These are phyloP conservation scores for Colletotrichum siamense DNA, from an alignment of 2,329 filamentous ascomycete genomes.

Conservation along the genomic window DNA sequence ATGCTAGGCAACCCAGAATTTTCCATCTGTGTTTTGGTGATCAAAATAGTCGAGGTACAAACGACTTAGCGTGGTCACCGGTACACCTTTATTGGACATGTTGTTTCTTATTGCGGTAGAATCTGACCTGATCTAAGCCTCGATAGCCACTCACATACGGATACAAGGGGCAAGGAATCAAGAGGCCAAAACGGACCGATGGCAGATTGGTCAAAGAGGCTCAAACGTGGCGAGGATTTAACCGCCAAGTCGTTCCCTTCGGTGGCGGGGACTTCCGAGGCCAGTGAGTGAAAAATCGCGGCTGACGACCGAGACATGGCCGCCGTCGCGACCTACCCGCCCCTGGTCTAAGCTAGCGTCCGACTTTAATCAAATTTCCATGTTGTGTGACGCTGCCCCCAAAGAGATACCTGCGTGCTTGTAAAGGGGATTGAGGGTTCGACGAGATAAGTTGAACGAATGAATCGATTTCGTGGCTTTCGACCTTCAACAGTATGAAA, in stretches of 20 bases:
- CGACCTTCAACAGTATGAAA: fast-evolving
- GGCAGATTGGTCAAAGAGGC: background rate
- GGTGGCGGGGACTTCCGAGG: background rate
- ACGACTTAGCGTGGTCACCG: fast-evolving
- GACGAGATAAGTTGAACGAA: fast-evolving
- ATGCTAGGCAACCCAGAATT: background rate
- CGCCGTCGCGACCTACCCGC: background rate
- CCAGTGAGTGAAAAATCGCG: background rate
- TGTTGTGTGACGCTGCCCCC: fast-evolving
- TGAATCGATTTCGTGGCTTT: background rate
- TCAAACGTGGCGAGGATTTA: background rate
- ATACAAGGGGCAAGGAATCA: fast-evolving
- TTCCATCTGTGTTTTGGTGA: background rate
- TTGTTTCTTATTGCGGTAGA: background rate
- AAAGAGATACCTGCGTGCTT: fast-evolving
- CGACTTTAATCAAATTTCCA: background rate
- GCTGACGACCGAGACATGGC: background rate
- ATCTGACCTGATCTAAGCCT: background rate
- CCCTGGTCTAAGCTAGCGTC: background rate
- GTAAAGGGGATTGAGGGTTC: fast-evolving
- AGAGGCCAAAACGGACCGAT: background rate
- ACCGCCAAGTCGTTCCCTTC: background rate
- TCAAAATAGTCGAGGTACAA: background rate
- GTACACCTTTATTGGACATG: background rate
- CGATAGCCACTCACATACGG: background rate